Evolutionary conservation across 179 eudicot species (phyloP).

Genomic region (Corrigiola litoralis): DNA sequence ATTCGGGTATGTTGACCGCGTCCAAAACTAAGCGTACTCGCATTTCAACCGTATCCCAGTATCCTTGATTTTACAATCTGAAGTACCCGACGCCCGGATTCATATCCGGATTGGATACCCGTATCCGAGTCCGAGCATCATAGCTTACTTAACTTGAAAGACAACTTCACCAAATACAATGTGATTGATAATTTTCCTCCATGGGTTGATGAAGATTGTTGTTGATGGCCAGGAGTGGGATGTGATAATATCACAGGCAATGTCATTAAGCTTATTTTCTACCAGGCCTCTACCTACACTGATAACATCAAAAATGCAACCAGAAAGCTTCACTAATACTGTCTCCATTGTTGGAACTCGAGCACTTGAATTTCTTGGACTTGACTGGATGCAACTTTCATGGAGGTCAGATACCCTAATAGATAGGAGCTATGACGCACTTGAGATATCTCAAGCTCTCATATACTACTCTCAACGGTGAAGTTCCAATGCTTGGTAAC

Average conservation of each 20-base stretch:
- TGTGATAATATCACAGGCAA: slow-evolving; percentile 11
- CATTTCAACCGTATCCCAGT: too few species aligned
- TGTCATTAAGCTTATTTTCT: neutral
- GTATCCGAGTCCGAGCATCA: slow-evolving; percentile 3
- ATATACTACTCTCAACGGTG: neutral
- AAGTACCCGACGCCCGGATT: neutral
- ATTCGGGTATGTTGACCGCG: neutral
- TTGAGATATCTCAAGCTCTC: slow-evolving; percentile 15
- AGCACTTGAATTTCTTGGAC: slow-evolving; percentile 7
- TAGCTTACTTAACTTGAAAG: slow-evolving; percentile 8
- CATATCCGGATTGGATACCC: neutral
- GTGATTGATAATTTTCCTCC: neutral
- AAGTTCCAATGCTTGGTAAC: slow-evolving; percentile 2
- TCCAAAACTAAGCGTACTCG: neutral
- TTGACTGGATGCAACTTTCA: neutral
- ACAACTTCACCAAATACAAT: neutral
- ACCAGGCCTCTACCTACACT: neutral
- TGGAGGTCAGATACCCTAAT: neutral
- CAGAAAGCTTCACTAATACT: neutral
- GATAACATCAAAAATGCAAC: neutral
- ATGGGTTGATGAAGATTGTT: slow-evolving; percentile 15
- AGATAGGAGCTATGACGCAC: slow-evolving; percentile 8
- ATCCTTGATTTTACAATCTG: neutral
- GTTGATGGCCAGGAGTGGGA: slow-evolving; percentile 12
- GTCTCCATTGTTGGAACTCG: neutral